A percentile compares a stretch with the other conserved stretches of the same genome.
Conservation (phyloP, 2,329 filamentous ascomycete genomes). For the Fusarium transvaalense region DNA sequence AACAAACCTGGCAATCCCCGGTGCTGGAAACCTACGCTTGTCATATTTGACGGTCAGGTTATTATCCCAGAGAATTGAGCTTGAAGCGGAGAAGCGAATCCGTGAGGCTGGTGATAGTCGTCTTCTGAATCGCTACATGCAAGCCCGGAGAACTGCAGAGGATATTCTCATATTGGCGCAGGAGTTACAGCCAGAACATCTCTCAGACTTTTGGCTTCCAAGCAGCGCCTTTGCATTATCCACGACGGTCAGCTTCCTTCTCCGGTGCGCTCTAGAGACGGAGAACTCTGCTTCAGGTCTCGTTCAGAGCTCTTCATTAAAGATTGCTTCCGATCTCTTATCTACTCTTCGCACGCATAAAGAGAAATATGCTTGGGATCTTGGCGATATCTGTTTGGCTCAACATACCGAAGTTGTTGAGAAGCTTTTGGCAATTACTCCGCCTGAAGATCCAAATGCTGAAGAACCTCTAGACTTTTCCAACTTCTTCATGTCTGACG, state of each 20-base stretch:
- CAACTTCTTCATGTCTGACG: slow-evolving; percentile 51
- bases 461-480: slow-evolving; percentile 41
- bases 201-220: slow-evolving; percentile 65
- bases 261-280: slow-evolving; percentile 62
- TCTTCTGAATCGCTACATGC: slow-evolving; percentile 53
- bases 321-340: slow-evolving; percentile 59
- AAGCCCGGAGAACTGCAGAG: slow-evolving; percentile 60
- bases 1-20: slow-evolving; percentile 56
- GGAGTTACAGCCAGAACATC: slow-evolving; percentile 58
- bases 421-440: slow-evolving; percentile 54
- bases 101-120: slow-evolving; percentile 38
- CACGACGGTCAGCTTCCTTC: slow-evolving; percentile 62
- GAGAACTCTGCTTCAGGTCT: slow-evolving; percentile 54
- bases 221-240: slow-evolving; percentile 62
- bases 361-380: slow-evolving; percentile 60
- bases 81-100: slow-evolving; percentile 56
- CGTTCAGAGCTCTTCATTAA: slow-evolving; percentile 55
- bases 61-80: slow-evolving; percentile 60
- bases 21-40: slow-evolving; percentile 64
- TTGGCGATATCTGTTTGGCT: slow-evolving; percentile 63
- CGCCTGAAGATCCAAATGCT: slow-evolving; percentile 37
- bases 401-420: slow-evolving; percentile 63
- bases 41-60: slow-evolving; percentile 63
- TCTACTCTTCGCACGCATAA: slow-evolving; percentile 56
- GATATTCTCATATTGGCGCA: slow-evolving; percentile 63